phyloP scores from a whole-genome alignment of 1,284 basidiomycete genomes.

The Vanrija sp. region DNA sequence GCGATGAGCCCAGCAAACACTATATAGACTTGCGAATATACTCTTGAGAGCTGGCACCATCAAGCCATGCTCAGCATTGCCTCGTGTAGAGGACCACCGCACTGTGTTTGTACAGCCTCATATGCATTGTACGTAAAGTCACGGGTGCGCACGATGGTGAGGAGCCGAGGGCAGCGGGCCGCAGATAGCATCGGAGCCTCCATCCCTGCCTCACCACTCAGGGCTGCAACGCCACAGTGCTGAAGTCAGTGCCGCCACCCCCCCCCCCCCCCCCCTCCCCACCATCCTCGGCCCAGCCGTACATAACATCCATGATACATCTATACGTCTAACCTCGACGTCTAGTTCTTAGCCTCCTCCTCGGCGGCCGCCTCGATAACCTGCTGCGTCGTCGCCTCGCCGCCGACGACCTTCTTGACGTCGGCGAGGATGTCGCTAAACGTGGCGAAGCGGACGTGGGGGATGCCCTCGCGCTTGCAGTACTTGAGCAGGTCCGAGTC shows the following conservation, averaged over 20 bases:
- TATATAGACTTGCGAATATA: background rate
- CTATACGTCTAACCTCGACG: background rate
- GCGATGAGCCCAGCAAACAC: background rate
- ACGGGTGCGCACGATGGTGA: too few relatives aligned
- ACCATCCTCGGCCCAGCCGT: too few relatives aligned
- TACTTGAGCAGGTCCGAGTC: conserved; percentile 81
- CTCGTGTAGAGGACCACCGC: too few relatives aligned
- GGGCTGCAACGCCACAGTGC: background rate
- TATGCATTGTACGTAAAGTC: background rate
- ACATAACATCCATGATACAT: conserved; percentile 2
- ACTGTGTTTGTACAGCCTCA: background rate
- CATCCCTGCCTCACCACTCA: too few relatives aligned
- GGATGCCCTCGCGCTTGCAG: conserved; percentile 55
- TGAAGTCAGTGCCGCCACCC: too few relatives aligned
- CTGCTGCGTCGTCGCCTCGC: conserved; percentile 23
- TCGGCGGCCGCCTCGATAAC: conserved; percentile 48
- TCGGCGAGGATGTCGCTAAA: conserved; percentile 47
- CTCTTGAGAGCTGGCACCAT: too few relatives aligned
- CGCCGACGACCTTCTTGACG: conserved; percentile 63
- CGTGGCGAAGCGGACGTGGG: conserved; percentile 47
- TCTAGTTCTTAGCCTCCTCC: conserved; percentile 23
- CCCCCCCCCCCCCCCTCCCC: too few relatives aligned
- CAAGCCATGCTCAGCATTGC: background rate
- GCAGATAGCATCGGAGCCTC: too few relatives aligned
- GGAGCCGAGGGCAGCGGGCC: too few relatives aligned